phyloP scores from a whole-genome alignment of 2,329 filamentous ascomycete species.

The Immersiporthe knoxdaviesiana region DNA sequence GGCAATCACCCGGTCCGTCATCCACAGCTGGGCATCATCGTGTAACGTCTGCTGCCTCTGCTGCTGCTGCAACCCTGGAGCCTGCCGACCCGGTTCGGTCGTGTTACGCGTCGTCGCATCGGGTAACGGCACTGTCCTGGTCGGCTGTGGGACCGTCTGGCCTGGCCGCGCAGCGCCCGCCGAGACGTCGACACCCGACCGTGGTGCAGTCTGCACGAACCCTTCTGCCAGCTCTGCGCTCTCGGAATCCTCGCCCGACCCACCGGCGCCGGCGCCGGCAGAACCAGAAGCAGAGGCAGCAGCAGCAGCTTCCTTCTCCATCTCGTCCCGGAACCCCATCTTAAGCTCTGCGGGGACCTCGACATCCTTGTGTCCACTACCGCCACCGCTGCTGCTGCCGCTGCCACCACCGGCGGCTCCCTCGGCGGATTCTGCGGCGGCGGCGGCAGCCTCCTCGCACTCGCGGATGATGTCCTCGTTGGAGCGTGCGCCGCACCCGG shows the following conservation, averaged over 20 bases:
- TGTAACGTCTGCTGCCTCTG: conserved; percentile 25
- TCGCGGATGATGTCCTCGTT: conserved; percentile 77
- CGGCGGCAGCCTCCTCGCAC: conserved; percentile 60
- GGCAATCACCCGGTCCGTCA: conserved; percentile 82
- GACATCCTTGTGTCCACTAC: conserved; percentile 43
- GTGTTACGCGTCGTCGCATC: conserved; percentile 23
- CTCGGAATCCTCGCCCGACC: conserved; percentile 42
- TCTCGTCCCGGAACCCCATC: conserved; percentile 75
- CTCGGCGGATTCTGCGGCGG: conserved; percentile 24
- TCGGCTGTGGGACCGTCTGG: conserved; percentile 41
- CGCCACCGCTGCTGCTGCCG: conserved; percentile 29
- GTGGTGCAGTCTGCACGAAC: conserved; percentile 56
- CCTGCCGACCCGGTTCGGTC: conserved; percentile 22
- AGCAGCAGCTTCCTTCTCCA: conserved; percentile 48
- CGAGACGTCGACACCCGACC: conserved; percentile 31
- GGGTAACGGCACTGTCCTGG: conserved; percentile 40
- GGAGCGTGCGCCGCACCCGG: conserved; percentile 68
- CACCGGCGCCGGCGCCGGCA: conserved; percentile 14
- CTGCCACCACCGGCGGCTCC: conserved; percentile 29
- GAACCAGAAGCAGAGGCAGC: conserved; percentile 30
- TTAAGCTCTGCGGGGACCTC: conserved; percentile 59
- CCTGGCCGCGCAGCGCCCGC: conserved; percentile 30
- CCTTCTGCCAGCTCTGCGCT: conserved; percentile 59
- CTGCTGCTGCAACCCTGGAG: conserved; percentile 24
- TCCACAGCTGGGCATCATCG: conserved; percentile 63